Percentiles rank a stretch among this genome's conserved stretches.
phyloP scores from a whole-genome alignment of 306 rosid genomes.

The Ormosia emarginata region DNA sequence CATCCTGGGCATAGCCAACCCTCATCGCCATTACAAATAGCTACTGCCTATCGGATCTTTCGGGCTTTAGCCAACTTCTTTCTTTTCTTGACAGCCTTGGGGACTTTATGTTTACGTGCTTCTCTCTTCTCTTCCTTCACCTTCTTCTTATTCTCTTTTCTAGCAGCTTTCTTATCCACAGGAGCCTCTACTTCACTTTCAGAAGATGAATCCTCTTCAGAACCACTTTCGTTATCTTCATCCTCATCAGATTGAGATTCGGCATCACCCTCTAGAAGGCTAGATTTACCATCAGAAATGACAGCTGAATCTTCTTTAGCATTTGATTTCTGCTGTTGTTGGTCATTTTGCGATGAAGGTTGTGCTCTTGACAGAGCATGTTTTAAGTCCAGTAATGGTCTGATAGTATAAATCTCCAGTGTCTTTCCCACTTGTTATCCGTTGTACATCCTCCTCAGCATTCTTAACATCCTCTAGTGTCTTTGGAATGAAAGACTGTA shows the following conservation, averaged over 20 bases:
- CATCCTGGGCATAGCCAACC: conserved; percentile 99
- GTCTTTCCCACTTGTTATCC: conserved; percentile 70
- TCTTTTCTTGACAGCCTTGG: conserved; percentile 78
- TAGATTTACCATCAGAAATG: background rate
- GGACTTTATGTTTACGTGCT: conserved; percentile 69
- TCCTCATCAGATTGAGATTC: conserved; percentile 35
- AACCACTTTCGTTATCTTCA: conserved; percentile 33
- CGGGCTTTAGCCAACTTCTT: conserved; percentile 71
- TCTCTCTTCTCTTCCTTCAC: conserved; percentile 92
- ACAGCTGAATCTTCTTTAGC: background rate
- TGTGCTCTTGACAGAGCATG: conserved; percentile 44
- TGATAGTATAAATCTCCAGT: conserved; percentile 63
- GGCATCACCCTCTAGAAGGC: conserved; percentile 11
- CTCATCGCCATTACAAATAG: conserved; percentile 38
- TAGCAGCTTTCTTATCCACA: conserved; percentile 71
- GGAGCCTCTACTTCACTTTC: conserved; percentile 41
- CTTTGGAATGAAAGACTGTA: conserved; percentile 79
- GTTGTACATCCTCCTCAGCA: conserved; percentile 68
- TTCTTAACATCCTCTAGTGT: conserved; percentile 66
- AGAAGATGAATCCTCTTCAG: conserved; percentile 46
- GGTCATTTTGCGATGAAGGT: conserved; percentile 19
- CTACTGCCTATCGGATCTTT: conserved; percentile 49
- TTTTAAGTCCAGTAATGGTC: conserved; percentile 80
- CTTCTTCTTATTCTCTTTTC: conserved; percentile 82
- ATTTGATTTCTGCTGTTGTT: conserved; percentile 12